Percentiles rank a stretch among this genome's conserved stretches.
phyloP scores from a whole-genome alignment of 257 asterid species.

The Ophiorrhiza pumila region DNA sequence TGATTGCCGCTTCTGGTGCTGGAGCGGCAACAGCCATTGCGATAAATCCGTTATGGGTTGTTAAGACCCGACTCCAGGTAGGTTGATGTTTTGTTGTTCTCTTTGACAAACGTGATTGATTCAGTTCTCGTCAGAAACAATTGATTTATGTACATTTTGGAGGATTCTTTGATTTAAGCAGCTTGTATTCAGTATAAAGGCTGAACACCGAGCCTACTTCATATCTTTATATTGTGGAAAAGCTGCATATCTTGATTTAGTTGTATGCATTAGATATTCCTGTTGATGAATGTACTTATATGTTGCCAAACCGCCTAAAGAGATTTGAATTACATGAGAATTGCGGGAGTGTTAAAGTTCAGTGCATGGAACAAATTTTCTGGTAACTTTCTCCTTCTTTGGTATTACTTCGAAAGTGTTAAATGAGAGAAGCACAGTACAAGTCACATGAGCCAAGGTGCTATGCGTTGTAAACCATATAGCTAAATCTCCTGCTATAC shows the following conservation, averaged over 20 bases:
- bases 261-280: neutral
- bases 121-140: neutral
- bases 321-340: neutral
- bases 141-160: neutral
- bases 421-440: neutral
- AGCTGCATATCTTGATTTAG: neutral
- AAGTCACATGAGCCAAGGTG: neutral
- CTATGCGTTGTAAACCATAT: neutral
- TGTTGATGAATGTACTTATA: neutral
- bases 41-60: constrained; percentile 93
- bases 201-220: neutral
- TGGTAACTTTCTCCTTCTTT: neutral
- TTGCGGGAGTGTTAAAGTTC: neutral
- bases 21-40: constrained; percentile 84
- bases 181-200: neutral
- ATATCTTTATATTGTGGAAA: neutral
- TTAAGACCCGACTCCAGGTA: constrained; percentile 91
- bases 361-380: neutral
- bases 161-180: neutral
- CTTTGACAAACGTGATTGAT: neutral
- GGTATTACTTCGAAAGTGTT: too few species aligned
- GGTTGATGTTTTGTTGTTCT: constrained; percentile 28
- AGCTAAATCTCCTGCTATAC: neutral
- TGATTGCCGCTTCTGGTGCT: constrained; percentile 93
- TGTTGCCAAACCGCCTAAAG: neutral